These are phyloP conservation scores for Poa annua DNA, from an alignment of 176 grass and related monocot species.

Conservation along the genomic window DNA sequence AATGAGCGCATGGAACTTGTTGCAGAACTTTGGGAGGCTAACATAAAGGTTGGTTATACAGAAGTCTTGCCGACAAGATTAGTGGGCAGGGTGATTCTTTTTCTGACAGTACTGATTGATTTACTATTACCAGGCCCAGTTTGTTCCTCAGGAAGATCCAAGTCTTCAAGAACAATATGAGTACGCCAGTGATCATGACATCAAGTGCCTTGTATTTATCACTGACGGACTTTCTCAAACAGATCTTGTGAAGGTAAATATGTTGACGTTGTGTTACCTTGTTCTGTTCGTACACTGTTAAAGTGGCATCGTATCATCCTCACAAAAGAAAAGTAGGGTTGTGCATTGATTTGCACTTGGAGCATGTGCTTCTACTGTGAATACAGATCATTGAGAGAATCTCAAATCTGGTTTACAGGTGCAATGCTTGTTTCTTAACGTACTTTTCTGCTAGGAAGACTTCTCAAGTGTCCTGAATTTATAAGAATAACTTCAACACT, in stretches of 20 bases:
- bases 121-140: slow-evolving; percentile 71
- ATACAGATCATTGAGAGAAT: slow-evolving; percentile 13
- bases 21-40: slow-evolving; percentile 85
- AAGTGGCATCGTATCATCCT: slow-evolving; percentile 3
- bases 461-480: slow-evolving; percentile 12
- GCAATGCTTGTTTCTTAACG: slow-evolving; percentile 3
- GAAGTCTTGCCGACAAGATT: background rate
- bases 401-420: background rate
- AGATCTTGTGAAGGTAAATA: slow-evolving; percentile 80
- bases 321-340: background rate
- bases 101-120: slow-evolving; percentile 18
- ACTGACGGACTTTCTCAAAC: slow-evolving; percentile 86
- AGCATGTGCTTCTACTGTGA: slow-evolving; percentile 21
- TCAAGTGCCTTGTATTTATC: slow-evolving; percentile 88
- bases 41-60: slow-evolving; percentile 75
- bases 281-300: slow-evolving; percentile 23
- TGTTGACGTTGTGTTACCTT: slow-evolving; percentile 25
- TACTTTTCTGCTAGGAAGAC: background rate
- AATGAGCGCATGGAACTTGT: slow-evolving; percentile 87
- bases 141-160: slow-evolving; percentile 87
- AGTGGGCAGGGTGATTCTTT: background rate
- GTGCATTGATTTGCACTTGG: slow-evolving; percentile 23
- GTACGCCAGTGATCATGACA: slow-evolving; percentile 92
- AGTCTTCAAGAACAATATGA: slow-evolving; percentile 98
- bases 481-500: background rate